A percentile compares a stretch with the other conserved stretches of the same genome.
These are phyloP conservation scores for Pseudotsuga menziesii DNA, from an alignment of 75 land plant genomes.

Conservation along the genomic window DNA sequence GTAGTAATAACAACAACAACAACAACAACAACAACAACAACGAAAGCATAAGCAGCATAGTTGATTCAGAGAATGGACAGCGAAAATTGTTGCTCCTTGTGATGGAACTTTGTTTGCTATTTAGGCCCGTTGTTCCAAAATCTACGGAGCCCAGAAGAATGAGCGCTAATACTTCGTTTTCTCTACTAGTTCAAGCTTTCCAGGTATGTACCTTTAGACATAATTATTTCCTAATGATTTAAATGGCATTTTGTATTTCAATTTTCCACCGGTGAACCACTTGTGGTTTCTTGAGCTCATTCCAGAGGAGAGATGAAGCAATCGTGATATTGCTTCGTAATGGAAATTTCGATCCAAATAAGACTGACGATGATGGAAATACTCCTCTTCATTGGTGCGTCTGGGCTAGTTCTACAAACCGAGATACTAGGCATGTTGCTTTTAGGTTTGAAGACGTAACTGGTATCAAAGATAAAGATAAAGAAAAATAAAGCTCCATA, in stretches of 20 bases:
- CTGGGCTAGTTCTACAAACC: neutral
- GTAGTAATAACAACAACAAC: neutral
- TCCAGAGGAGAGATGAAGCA: conserved; percentile 32
- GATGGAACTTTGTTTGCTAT: conserved; percentile 34
- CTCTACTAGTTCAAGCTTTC: conserved; percentile 42
- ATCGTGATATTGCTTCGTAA: conserved; percentile 24
- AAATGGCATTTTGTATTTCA: neutral
- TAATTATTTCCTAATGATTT: neutral
- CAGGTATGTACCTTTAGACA: conserved; percentile 14
- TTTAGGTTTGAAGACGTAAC: too few species aligned
- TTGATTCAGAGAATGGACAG: neutral
- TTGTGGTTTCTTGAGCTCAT: too few species aligned
- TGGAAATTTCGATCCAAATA: conserved; percentile 23
- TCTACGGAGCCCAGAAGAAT: conserved; percentile 7
- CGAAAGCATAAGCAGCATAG: conserved; percentile 10
- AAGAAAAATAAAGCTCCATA: too few species aligned
- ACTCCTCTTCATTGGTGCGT: conserved; percentile 64
- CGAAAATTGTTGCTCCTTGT: conserved; percentile 19
- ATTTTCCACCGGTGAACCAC: too few species aligned
- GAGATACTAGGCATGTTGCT: conserved; percentile 17
- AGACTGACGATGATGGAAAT: conserved; percentile 56
- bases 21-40: too few species aligned
- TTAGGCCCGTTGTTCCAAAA: conserved; percentile 4
- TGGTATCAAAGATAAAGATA: too few species aligned
- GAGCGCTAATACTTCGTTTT: conserved; percentile 2